Evolutionary conservation across 2,329 filamentous ascomycete species (phyloP).

Genomic region (Neofusicoccum sp.): DNA sequence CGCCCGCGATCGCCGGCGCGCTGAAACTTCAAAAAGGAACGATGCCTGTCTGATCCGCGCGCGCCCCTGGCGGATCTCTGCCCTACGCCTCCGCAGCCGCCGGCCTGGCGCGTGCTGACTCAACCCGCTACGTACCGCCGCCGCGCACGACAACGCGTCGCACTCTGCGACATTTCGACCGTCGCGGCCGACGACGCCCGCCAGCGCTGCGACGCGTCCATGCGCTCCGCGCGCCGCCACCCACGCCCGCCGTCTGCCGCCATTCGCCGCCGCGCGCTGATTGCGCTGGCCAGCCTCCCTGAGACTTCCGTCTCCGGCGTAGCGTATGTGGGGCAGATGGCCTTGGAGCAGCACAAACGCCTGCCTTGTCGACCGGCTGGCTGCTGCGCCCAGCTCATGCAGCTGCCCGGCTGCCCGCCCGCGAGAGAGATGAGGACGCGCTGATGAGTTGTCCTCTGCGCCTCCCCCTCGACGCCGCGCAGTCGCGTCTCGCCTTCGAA

Average conservation of each 20-base stretch:
- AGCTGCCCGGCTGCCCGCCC: neutral
- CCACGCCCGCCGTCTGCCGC: neutral
- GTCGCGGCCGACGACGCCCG: no score
- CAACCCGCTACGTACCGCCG: neutral
- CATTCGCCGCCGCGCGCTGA: neutral
- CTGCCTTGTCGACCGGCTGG: neutral
- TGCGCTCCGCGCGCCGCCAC: neutral
- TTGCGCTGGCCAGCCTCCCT: slow-evolving; percentile 5
- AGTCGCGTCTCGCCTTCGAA: neutral
- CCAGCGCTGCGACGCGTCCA: neutral
- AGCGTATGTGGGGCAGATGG: slow-evolving; percentile 17
- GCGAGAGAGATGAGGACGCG: slow-evolving; percentile 9
- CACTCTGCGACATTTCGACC: slow-evolving; percentile 9
- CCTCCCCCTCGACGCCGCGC: no score
- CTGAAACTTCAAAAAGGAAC: slow-evolving; percentile 1
- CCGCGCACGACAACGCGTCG: slow-evolving; percentile 8
- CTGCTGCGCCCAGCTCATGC: neutral
- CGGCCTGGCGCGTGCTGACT: neutral
- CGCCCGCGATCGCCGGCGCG: neutral
- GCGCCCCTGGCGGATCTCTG: slow-evolving; percentile 6
- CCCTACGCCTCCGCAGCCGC: slow-evolving; percentile 4
- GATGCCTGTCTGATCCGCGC: neutral
- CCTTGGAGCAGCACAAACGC: slow-evolving; percentile 11
- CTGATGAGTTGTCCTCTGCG: neutral
- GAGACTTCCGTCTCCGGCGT: slow-evolving; percentile 6